These are phyloP conservation scores for Aspergillus sp. DNA, from an alignment of 2,329 filamentous ascomycete genomes.

Conservation along the genomic window DNA sequence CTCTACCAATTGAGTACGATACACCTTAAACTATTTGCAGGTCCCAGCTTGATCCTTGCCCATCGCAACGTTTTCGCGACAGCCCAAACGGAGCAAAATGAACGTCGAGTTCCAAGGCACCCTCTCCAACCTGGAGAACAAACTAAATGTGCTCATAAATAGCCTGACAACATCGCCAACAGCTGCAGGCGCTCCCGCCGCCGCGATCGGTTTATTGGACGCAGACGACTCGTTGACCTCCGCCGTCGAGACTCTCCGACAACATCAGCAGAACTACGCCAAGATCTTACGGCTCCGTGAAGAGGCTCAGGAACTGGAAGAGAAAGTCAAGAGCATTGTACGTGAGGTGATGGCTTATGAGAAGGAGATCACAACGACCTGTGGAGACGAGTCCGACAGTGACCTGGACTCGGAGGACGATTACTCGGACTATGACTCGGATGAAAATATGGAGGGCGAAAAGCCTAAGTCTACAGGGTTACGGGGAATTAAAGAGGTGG, in stretches of 20 bases:
- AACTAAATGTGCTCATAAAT: conserved; percentile 44
- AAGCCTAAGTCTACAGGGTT: conserved; percentile 6
- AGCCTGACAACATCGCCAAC: conserved; percentile 48
- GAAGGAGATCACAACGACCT: conserved; percentile 41
- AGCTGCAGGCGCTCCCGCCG: conserved; percentile 44
- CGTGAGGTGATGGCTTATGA: conserved; percentile 42
- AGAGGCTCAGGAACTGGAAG: conserved; percentile 43
- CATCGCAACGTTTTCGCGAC: background rate
- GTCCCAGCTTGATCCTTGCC: background rate
- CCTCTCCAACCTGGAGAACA: conserved; percentile 45
- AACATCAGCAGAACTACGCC: conserved; percentile 48
- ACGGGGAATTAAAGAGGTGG: conserved; percentile 39
- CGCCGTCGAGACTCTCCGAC: conserved; percentile 45
- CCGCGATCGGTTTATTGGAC: conserved; percentile 42
- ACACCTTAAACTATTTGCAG: background rate
- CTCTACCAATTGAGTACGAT: background rate
- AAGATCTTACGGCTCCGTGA: conserved; percentile 43
- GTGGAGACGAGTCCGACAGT: conserved; percentile 36
- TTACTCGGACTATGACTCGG: conserved; percentile 25
- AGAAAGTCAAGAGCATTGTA: conserved; percentile 45
- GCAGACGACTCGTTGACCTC: conserved; percentile 46
- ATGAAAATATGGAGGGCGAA: conserved; percentile 14
- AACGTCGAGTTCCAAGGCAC: conserved; percentile 41
- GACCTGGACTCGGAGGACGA: conserved; percentile 31
- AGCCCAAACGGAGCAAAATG: conserved; percentile 32